Percentiles rank a stretch among this genome's conserved stretches.
Conservation (phyloP, 768 basidiomycete species). For the Amanita brunnescens region DNA sequence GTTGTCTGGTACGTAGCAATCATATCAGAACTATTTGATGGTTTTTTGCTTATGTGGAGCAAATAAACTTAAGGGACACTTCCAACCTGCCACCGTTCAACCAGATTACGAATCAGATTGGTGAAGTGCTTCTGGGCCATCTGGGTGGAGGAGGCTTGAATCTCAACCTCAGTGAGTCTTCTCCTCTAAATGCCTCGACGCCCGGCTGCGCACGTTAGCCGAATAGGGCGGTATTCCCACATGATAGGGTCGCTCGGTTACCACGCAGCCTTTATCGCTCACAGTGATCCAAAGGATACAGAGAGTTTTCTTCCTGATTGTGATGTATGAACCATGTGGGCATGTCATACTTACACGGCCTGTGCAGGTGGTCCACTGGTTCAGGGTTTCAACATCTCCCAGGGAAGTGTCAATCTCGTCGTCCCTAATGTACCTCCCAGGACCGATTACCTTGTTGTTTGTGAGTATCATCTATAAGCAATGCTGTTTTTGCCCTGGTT, state of each 20-base stretch:
- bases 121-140: constrained; percentile 44
- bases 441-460: constrained; percentile 49
- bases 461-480: constrained; percentile 35
- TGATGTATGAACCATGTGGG: not conserved
- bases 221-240: not conserved
- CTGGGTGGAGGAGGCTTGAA: constrained; percentile 39
- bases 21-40: not conserved
- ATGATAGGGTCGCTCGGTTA: not conserved
- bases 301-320: not conserved
- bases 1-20: constrained; percentile 42
- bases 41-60: not conserved
- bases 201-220: not conserved
- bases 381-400: constrained; percentile 39
- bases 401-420: constrained; percentile 38
- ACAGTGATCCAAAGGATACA: no score
- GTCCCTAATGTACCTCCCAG: constrained; percentile 41
- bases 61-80: constrained; percentile 42
- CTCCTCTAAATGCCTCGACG: not conserved
- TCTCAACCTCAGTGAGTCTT: constrained; percentile 41
- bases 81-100: constrained; percentile 34
- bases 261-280: not conserved
- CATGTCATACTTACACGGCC: constrained; percentile 1
- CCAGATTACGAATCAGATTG: constrained; percentile 38
- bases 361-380: constrained; percentile 50
- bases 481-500: not conserved